These are phyloP conservation scores for Aphanomyces stellatus DNA, from an alignment of 352 stramenopile species.

Conservation along the genomic window DNA sequence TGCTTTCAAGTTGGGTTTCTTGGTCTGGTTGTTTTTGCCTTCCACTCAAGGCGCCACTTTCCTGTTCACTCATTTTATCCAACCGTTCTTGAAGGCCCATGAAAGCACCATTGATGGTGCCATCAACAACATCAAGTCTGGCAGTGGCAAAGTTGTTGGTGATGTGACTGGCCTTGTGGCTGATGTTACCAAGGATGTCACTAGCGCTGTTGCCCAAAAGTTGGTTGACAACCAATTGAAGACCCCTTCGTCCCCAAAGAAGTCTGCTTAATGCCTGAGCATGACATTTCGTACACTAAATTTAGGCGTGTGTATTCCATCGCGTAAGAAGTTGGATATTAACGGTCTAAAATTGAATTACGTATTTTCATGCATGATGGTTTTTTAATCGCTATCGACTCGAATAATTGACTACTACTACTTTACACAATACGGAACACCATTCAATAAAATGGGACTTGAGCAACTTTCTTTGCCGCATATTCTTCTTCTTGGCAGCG, in stretches of 20 bases:
- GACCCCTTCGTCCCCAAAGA: background rate
- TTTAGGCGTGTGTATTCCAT: no score
- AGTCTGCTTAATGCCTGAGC: background rate
- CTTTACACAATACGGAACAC: background rate
- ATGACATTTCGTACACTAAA: no score
- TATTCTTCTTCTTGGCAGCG: conserved; percentile 80
- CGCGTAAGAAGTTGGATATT: no score
- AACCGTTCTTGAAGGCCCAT: conserved; percentile 14
- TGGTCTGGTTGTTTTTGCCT: conserved; percentile 78
- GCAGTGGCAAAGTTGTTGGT: conserved; percentile 60
- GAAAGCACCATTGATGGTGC: conserved; percentile 27
- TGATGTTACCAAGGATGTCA: conserved; percentile 68
- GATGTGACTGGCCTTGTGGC: conserved; percentile 69
- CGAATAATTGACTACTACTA: no score
- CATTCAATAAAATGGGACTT: conserved; percentile 5
- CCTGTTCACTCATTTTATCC: conserved; percentile 66
- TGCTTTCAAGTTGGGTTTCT: conserved; percentile 65
- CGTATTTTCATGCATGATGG: no score
- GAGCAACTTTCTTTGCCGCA: conserved; percentile 32
- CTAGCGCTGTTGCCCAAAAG: conserved; percentile 47
- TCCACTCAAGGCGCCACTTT: conserved; percentile 69
- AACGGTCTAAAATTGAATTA: background rate
- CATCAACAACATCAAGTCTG: conserved; percentile 76
- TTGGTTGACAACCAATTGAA: conserved; percentile 1
- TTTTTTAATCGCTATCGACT: no score